A percentile compares a stretch with the other conserved stretches of the same genome.
Conservation (phyloP, 257 asterid genomes). For the Solanum corneliomulleri region DNA sequence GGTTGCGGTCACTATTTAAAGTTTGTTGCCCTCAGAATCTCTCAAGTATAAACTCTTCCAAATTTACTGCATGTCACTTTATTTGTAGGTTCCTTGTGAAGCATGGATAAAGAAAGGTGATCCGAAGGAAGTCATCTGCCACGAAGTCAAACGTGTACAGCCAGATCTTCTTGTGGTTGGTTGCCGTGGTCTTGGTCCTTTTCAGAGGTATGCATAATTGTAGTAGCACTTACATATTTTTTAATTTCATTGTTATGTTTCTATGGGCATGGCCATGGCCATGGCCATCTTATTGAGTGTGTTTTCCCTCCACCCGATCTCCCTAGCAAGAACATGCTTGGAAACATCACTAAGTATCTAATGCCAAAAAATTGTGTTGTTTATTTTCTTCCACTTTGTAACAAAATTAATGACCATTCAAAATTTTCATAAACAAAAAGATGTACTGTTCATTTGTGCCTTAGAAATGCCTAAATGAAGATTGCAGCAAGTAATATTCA, state of each 20-base stretch:
- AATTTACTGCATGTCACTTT: neutral
- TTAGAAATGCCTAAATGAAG: neutral
- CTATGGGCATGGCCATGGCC: neutral
- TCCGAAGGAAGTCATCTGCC: conserved; percentile 70
- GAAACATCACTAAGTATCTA: neutral
- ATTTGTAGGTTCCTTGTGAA: conserved; percentile 66
- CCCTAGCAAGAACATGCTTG: neutral
- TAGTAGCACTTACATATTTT: neutral
- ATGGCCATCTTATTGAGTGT: neutral
- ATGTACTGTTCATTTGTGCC: neutral
- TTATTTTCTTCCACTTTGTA: neutral
- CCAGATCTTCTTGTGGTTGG: conserved; percentile 88
- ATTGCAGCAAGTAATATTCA: neutral
- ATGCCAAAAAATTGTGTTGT: neutral
- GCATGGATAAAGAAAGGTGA: conserved; percentile 80
- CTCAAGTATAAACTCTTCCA: neutral
- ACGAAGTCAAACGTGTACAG: conserved; percentile 47
- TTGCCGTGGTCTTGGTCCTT: conserved; percentile 87
- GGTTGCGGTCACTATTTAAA: neutral
- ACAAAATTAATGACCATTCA: neutral
- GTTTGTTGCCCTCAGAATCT: neutral
- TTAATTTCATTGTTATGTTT: neutral
- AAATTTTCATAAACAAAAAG: neutral
- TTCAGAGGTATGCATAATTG: conserved; percentile 46
- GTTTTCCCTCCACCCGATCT: neutral